These are phyloP conservation scores for Emydomyces testavorans DNA, from an alignment of 2,329 filamentous ascomycete genomes.

Conservation along the genomic window DNA sequence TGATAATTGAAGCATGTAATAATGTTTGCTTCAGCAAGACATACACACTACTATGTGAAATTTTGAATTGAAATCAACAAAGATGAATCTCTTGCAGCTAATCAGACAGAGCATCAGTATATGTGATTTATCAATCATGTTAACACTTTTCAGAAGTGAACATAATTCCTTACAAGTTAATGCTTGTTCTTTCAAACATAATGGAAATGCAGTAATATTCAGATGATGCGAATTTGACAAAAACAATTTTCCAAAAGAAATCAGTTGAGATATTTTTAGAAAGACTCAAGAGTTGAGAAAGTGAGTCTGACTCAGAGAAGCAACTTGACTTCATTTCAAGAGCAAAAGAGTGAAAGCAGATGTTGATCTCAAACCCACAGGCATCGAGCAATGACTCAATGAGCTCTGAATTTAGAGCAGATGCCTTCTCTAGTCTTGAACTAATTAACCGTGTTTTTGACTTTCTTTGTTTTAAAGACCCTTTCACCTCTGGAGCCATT, in stretches of 20 bases:
- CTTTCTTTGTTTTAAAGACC: too few relatives aligned
- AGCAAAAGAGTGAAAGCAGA: not conserved
- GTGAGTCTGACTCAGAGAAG: not conserved
- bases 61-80: not conserved
- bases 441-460: too few relatives aligned
- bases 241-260: not conserved
- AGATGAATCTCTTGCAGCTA: not conserved
- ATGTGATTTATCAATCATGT: not conserved
- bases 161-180: too few relatives aligned
- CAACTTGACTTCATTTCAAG: not conserved
- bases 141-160: not conserved
- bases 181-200: not conserved
- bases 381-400: too few relatives aligned
- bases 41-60: not conserved
- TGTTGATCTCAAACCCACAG: not conserved
- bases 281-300: not conserved
- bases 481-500: too few relatives aligned
- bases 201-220: not conserved
- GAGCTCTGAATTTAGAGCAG: too few relatives aligned
- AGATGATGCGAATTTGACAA: not conserved
- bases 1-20: not conserved
- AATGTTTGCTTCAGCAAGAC: not conserved
- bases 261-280: not conserved
- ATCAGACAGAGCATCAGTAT: not conserved
- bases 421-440: too few relatives aligned